Evolutionary conservation across 73 alveolate species (phyloP).

Genomic region (Paramecium sonneborni): DNA sequence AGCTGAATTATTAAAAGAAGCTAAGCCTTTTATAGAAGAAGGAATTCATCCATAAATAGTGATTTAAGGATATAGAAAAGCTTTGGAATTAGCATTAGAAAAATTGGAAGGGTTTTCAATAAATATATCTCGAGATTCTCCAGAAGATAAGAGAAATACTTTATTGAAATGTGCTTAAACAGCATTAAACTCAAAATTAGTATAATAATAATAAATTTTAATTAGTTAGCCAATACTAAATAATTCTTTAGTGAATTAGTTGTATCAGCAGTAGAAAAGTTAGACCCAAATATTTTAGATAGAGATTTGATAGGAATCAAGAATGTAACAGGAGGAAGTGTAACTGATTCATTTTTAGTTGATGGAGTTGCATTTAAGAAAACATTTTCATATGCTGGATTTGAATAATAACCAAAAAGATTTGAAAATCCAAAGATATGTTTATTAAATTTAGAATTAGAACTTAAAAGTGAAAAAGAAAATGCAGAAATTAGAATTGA

Average conservation of each 20-base stretch:
- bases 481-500: slow-evolving; percentile 95
- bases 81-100: slow-evolving; percentile 76
- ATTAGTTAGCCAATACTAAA: slow-evolving; percentile 83
- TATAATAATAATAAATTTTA: not conserved
- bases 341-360: slow-evolving; percentile 85
- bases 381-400: slow-evolving; percentile 96
- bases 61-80: slow-evolving; percentile 90
- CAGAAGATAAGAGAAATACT: slow-evolving; percentile 83
- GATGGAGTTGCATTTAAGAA: slow-evolving; percentile 99
- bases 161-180: slow-evolving; percentile 90
- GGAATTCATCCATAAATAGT: slow-evolving; percentile 92
- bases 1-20: slow-evolving; percentile 94
- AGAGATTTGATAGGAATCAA: slow-evolving; percentile 90
- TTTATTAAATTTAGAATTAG: slow-evolving; percentile 92
- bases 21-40: slow-evolving; percentile 93
- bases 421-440: slow-evolving; percentile 92
- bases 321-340: slow-evolving; percentile 94
- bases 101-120: slow-evolving; percentile 82
- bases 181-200: slow-evolving; percentile 80
- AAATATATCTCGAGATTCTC: slow-evolving; percentile 74
- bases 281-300: slow-evolving; percentile 84
- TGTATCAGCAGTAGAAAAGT: slow-evolving; percentile 92
- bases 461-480: slow-evolving; percentile 95
- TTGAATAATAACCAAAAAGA: slow-evolving; percentile 97
- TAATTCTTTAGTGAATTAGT: slow-evolving; percentile 96